phyloP scores from a whole-genome alignment of 2,329 filamentous ascomycete species.

The Hansfordia pulvinata region DNA sequence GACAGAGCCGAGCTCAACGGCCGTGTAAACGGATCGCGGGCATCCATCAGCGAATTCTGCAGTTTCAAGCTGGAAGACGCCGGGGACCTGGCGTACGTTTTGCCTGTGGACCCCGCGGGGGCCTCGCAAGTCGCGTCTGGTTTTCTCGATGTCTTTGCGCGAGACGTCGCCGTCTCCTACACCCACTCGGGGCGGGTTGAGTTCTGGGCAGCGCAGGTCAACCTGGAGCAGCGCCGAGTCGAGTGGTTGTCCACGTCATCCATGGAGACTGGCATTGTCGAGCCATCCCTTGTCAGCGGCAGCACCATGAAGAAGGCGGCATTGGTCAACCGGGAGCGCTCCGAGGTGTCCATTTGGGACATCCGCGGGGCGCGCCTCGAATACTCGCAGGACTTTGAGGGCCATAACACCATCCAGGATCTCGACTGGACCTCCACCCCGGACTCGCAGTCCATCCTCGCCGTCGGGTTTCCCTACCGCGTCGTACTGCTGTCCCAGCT shows the following conservation, averaged over 20 bases:
- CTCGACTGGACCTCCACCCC: slow-evolving; percentile 91
- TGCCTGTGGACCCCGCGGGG: slow-evolving; percentile 80
- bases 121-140: slow-evolving; percentile 56
- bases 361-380: slow-evolving; percentile 70
- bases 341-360: slow-evolving; percentile 82
- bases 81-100: slow-evolving; percentile 49
- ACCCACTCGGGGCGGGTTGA: slow-evolving; percentile 60
- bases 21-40: slow-evolving; percentile 8
- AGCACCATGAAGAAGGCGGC: slow-evolving; percentile 81
- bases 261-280: slow-evolving; percentile 62
- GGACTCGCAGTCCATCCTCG: slow-evolving; percentile 75
- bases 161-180: slow-evolving; percentile 78
- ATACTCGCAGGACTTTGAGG: slow-evolving; percentile 61
- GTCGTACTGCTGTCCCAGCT: slow-evolving; percentile 75
- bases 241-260: slow-evolving; percentile 76
- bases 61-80: slow-evolving; percentile 51
- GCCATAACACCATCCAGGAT: slow-evolving; percentile 65
- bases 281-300: slow-evolving; percentile 68
- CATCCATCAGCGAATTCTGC: slow-evolving; percentile 51
- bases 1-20: slow-evolving; percentile 15
- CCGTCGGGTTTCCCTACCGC: slow-evolving; percentile 82
- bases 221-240: slow-evolving; percentile 42
- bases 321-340: slow-evolving; percentile 60
- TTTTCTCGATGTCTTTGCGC: slow-evolving; percentile 75
- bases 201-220: slow-evolving; percentile 74